A percentile compares a stretch with the other conserved stretches of the same genome.
Evolutionary conservation across 768 basidiomycete species (phyloP).

Genomic region (Cyathus striatus): DNA sequence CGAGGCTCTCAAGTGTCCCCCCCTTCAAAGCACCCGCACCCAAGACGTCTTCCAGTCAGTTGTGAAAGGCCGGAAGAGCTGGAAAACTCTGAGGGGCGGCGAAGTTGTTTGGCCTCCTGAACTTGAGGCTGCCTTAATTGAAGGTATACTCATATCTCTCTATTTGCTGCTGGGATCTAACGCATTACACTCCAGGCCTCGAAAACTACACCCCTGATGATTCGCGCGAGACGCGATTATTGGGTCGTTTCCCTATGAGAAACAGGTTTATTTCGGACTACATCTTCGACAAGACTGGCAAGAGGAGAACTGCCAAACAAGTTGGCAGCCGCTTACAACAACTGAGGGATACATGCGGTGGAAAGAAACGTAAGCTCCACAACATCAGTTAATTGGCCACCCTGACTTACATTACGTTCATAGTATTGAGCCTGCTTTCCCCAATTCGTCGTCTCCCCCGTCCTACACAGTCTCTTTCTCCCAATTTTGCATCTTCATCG

Average conservation of each 20-base stretch:
- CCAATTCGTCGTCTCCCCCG: slow-evolving; percentile 24
- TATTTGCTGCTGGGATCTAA: too few relatives aligned
- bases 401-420: slow-evolving; percentile 5
- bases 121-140: slow-evolving; percentile 71
- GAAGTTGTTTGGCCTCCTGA: slow-evolving; percentile 80
- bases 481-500: slow-evolving; percentile 19
- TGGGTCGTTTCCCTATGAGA: slow-evolving; percentile 73
- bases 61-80: slow-evolving; percentile 65
- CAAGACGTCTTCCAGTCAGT: slow-evolving; percentile 63
- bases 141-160: slow-evolving; percentile 47
- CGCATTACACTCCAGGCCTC: too few relatives aligned
- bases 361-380: slow-evolving; percentile 56
- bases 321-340: slow-evolving; percentile 80
- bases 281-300: slow-evolving; percentile 65
- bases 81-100: slow-evolving; percentile 69
- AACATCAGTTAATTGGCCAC: not conserved
- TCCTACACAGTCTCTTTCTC: slow-evolving; percentile 19
- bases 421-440: slow-evolving; percentile 43
- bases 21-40: slow-evolving; percentile 30
- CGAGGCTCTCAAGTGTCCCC: slow-evolving; percentile 9
- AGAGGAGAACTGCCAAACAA: slow-evolving; percentile 70
- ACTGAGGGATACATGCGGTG: slow-evolving; percentile 68
- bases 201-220: slow-evolving; percentile 69
- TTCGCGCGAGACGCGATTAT: slow-evolving; percentile 64
- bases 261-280: slow-evolving; percentile 80